A percentile compares a stretch with the other conserved stretches of the same genome.
Evolutionary conservation across 805 yeast species (phyloP).

Genomic region (Zygosaccharomyces bailii): DNA sequence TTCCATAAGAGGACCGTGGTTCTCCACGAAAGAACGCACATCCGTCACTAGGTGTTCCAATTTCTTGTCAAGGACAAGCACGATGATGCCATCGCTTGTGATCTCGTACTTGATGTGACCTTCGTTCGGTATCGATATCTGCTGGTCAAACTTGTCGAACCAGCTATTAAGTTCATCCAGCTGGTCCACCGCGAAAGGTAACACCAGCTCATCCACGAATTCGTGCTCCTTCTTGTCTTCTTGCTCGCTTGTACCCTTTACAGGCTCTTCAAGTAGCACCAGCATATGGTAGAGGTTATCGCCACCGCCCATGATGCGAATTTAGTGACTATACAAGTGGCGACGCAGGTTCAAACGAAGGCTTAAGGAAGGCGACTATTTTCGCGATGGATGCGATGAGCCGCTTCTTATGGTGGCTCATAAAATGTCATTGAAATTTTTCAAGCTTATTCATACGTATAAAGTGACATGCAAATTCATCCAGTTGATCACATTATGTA

Average conservation of each 20-base stretch:
- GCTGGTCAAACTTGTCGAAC: conserved; percentile 38
- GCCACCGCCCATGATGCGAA: conserved; percentile 17
- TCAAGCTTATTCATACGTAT: not conserved
- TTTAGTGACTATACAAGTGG: not conserved
- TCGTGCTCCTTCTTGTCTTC: conserved; percentile 31
- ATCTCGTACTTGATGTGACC: conserved; percentile 39
- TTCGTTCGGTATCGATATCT: conserved; percentile 38
- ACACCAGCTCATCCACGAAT: conserved; percentile 32
- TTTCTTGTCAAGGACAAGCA: conserved; percentile 32
- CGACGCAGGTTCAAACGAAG: not conserved
- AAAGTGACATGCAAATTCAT: conserved; percentile 1
- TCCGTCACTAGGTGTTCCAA: conserved; percentile 27
- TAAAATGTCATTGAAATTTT: conserved; percentile 8
- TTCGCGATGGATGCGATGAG: not conserved
- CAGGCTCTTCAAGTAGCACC: conserved; percentile 31
- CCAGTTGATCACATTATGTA: conserved; percentile 1
- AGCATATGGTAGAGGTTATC: conserved; percentile 32
- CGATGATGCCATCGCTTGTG: conserved; percentile 38
- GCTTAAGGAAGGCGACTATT: not conserved
- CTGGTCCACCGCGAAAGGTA: conserved; percentile 34
- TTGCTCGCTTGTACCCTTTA: conserved; percentile 16
- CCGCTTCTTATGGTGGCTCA: not conserved
- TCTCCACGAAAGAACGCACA: conserved; percentile 30
- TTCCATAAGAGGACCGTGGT: conserved; percentile 7
- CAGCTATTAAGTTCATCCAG: conserved; percentile 33